phyloP scores from a whole-genome alignment of 164 flowering plant species.

The Berberis vulgaris region DNA sequence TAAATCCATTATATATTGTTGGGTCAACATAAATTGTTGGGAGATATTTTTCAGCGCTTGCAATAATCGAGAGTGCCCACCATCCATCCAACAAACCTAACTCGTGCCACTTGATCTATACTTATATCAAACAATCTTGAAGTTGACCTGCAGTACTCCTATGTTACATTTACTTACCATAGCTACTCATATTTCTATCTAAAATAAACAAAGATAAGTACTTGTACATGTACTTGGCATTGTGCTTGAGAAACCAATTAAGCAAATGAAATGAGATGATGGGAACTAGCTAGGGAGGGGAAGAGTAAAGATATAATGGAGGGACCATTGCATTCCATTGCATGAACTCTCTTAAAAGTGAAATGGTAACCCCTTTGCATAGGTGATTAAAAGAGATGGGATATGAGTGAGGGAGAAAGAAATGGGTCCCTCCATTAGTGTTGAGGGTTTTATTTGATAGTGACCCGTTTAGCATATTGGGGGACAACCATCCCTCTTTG shows the following conservation, averaged over 20 bases:
- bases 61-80: too few species aligned
- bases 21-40: too few species aligned
- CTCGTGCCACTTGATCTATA: too few species aligned
- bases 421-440: slow-evolving; percentile 24
- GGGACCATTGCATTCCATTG: background rate
- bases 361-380: slow-evolving; percentile 1
- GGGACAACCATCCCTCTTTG: slow-evolving; percentile 23
- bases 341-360: background rate
- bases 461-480: slow-evolving; percentile 36
- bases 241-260: background rate
- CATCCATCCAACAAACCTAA: too few species aligned
- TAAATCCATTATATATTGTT: too few species aligned
- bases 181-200: too few species aligned
- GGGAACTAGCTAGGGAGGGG: background rate
- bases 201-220: too few species aligned
- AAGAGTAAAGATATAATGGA: background rate
- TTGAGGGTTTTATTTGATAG: slow-evolving; percentile 23
- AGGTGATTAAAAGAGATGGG: slow-evolving; percentile 6
- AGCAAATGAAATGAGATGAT: background rate
- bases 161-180: too few species aligned
- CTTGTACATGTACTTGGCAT: too few species aligned
- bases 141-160: too few species aligned
- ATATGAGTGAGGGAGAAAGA: slow-evolving; percentile 6
- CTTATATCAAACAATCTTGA: too few species aligned
- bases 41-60: too few species aligned